Conservation (phyloP, 352 stramenopile species). For the Phytophthora hibernalis region DNA sequence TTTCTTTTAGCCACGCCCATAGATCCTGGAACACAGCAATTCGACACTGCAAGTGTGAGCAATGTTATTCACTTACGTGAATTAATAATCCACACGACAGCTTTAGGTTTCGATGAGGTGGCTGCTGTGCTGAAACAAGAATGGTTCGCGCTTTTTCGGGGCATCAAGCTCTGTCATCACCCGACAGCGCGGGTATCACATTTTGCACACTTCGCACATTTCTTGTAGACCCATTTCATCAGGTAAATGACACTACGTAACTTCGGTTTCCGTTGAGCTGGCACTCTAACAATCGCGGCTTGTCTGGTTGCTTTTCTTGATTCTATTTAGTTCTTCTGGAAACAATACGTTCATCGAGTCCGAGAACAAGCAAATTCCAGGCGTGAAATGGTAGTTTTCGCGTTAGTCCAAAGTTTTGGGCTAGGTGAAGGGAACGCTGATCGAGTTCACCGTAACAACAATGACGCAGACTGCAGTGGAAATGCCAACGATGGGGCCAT, state of each 20-base stretch:
- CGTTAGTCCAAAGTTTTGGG: constrained; percentile 17
- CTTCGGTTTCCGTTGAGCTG: not conserved
- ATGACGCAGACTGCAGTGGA: not conserved
- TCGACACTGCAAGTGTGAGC: not conserved
- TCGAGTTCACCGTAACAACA: constrained; percentile 2
- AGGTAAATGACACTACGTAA: constrained; percentile 30
- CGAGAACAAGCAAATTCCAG: constrained; percentile 10
- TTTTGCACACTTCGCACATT: constrained; percentile 44
- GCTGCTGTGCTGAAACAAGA: constrained; percentile 39
- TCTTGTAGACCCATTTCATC: constrained; percentile 52
- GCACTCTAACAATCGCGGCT: not conserved
- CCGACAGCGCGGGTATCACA: constrained; percentile 14
- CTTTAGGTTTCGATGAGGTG: constrained; percentile 26
- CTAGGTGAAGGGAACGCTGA: not conserved
- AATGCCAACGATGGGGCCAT: not conserved
- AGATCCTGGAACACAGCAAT: not conserved
- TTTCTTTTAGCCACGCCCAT: constrained; percentile 7
- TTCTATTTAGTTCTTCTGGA: constrained; percentile 39
- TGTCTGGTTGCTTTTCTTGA: constrained; percentile 1
- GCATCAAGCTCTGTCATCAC: constrained; percentile 37
- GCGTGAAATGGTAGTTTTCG: constrained; percentile 17
- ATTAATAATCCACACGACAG: constrained; percentile 29
- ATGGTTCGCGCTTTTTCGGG: constrained; percentile 47
- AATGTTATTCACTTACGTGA: constrained; percentile 23
- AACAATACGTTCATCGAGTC: constrained; percentile 33